phyloP scores from a whole-genome alignment of 768 basidiomycete species.

The Boletus tomentosulus region DNA sequence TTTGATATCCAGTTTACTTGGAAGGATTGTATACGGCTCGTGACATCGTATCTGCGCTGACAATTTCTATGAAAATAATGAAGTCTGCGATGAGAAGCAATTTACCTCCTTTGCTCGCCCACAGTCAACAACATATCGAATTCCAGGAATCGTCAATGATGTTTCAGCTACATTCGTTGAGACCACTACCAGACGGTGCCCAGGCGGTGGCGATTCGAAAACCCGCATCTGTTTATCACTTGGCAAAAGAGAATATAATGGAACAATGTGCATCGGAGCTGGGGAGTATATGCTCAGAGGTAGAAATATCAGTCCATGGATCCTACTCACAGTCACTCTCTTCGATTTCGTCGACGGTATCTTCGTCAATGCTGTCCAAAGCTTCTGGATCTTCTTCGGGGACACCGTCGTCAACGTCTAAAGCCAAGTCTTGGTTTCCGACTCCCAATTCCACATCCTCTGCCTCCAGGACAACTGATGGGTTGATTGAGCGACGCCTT shows the following conservation, averaged over 20 bases:
- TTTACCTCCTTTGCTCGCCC: slow-evolving; percentile 90
- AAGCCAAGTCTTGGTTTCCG: slow-evolving; percentile 46
- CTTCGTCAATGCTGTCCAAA: slow-evolving; percentile 70
- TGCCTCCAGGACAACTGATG: slow-evolving; percentile 66
- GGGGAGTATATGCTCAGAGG: not conserved
- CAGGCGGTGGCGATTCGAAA: slow-evolving; percentile 79
- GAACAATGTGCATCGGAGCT: slow-evolving; percentile 94
- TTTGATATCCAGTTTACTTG: slow-evolving; percentile 93
- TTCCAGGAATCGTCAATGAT: slow-evolving; percentile 93
- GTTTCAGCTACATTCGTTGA: slow-evolving; percentile 98
- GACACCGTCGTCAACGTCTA: slow-evolving; percentile 62
- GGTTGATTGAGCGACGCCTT: not conserved
- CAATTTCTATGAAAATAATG: not conserved
- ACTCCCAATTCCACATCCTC: slow-evolving; percentile 76
- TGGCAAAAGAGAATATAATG: slow-evolving; percentile 87
- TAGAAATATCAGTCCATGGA: slow-evolving; percentile 3
- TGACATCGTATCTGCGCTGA: slow-evolving; percentile 78
- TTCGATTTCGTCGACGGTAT: slow-evolving; percentile 50
- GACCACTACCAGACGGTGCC: slow-evolving; percentile 84
- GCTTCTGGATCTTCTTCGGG: slow-evolving; percentile 70
- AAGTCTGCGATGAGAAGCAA: not conserved
- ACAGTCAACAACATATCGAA: slow-evolving; percentile 96
- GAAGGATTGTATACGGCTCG: slow-evolving; percentile 86
- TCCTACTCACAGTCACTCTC: slow-evolving; percentile 58
- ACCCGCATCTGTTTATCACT: slow-evolving; percentile 95